Conservation (phyloP, 345 rosid species). For the Balakata baccata region DNA sequence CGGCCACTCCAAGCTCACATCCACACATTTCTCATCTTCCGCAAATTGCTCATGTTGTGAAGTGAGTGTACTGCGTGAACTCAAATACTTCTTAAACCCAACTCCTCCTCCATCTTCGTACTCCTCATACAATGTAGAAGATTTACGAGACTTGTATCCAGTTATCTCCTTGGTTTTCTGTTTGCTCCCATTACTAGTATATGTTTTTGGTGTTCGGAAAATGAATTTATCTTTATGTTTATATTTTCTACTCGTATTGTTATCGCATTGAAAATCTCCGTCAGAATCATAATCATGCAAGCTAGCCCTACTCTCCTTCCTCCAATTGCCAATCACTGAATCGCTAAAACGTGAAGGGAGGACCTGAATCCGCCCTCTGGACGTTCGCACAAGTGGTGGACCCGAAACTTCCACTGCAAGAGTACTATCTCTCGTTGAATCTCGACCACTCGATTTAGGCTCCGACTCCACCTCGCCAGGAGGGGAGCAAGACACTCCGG, state of each 20-base stretch:
- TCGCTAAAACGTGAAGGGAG: constrained; percentile 98
- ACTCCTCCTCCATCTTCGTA: constrained; percentile 33
- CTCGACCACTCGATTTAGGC: constrained; percentile 41
- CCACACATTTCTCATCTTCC: constrained; percentile 39
- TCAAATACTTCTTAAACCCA: constrained; percentile 40
- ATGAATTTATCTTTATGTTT: constrained; percentile 40
- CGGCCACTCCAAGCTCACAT: constrained; percentile 23
- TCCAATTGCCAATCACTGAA: constrained; percentile 92
- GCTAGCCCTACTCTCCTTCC: constrained; percentile 59
- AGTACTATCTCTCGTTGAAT: constrained; percentile 35
- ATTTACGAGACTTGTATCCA: constrained; percentile 32
- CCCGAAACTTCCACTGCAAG: constrained; percentile 51
- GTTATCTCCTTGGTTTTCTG: constrained; percentile 35
- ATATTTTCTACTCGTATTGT: constrained; percentile 5
- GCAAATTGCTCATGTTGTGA: constrained; percentile 46
- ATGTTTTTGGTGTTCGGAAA: constrained; percentile 29
- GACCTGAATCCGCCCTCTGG: constrained; percentile 94
- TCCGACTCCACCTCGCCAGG: constrained; percentile 37
- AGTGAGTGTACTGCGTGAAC: constrained; percentile 49
- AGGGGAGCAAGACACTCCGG: constrained; percentile 47
- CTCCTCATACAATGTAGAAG: constrained; percentile 50
- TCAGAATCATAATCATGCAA: constrained; percentile 35
- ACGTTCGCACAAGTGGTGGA: constrained; percentile 88
- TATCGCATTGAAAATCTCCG: constrained; percentile 9
- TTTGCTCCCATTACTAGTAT: constrained; percentile 34